Evolutionary conservation across 1,139 yeast genomes (phyloP).

Genomic region (Diutina rugosa): DNA sequence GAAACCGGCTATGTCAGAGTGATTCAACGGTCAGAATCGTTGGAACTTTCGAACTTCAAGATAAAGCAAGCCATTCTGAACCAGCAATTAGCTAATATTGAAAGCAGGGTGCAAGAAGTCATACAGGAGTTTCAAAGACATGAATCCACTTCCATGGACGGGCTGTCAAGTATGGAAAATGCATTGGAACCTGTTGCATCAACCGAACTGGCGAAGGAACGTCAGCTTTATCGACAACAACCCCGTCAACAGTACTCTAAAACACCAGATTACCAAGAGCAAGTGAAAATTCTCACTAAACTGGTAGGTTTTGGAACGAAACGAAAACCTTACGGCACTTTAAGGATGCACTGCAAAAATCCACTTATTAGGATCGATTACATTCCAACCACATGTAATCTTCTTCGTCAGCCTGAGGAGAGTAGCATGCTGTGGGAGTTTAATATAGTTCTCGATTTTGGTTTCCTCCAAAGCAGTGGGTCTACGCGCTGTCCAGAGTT

Average conservation of each 20-base stretch:
- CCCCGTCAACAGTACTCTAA: background rate
- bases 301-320: constrained; percentile 1
- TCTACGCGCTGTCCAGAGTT: background rate
- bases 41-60: constrained; percentile 4
- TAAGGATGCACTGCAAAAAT: background rate
- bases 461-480: background rate
- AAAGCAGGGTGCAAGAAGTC: constrained; percentile 17
- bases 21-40: constrained; percentile 11
- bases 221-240: background rate
- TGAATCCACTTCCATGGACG: background rate
- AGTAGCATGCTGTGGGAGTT: background rate
- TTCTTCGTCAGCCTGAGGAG: background rate
- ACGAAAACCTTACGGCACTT: background rate
- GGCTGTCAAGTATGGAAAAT: background rate
- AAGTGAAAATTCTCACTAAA: background rate
- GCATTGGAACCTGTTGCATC: background rate
- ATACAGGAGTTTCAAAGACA: constrained; percentile 6
- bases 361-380: background rate
- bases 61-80: constrained; percentile 5
- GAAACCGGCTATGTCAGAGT: constrained; percentile 16
- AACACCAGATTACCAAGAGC: background rate
- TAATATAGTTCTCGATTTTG: background rate
- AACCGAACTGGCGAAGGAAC: background rate
- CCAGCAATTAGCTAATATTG: constrained; percentile 16
- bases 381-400: background rate